Conservation (phyloP, 2,329 filamentous ascomycete genomes). For the Capronia coronata region DNA sequence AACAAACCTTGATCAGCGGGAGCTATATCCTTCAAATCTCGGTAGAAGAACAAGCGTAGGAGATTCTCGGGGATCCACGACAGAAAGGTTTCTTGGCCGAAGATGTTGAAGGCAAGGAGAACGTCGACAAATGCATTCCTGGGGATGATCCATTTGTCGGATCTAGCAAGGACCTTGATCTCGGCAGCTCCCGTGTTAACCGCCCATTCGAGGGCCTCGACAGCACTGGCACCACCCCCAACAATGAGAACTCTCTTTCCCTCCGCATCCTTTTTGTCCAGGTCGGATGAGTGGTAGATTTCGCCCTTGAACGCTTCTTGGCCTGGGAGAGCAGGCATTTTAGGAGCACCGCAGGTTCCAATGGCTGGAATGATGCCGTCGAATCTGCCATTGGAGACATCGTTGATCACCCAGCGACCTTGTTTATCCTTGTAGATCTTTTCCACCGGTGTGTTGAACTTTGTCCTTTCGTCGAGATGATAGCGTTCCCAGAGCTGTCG, state of each 20-base stretch:
- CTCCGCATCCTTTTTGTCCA: constrained; percentile 66
- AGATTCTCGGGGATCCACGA: constrained; percentile 73
- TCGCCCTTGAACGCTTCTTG: constrained; percentile 65
- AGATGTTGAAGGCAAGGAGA: constrained; percentile 68
- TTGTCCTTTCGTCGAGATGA: constrained; percentile 61
- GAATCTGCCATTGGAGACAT: constrained; percentile 62
- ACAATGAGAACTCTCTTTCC: constrained; percentile 71
- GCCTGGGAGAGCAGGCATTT: constrained; percentile 64
- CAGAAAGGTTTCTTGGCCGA: constrained; percentile 67
- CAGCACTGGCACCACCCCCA: constrained; percentile 71
- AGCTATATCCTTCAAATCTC: constrained; percentile 67
- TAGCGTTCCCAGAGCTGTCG: constrained; percentile 68
- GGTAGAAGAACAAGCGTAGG: constrained; percentile 72
- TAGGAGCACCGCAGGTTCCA: constrained; percentile 72
- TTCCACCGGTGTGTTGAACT: constrained; percentile 63
- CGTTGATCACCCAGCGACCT: constrained; percentile 72
- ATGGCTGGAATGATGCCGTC: constrained; percentile 73
- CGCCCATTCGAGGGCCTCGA: constrained; percentile 77
- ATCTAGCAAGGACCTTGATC: constrained; percentile 66
- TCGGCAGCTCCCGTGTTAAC: constrained; percentile 59
- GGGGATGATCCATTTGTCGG: constrained; percentile 83
- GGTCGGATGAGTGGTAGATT: constrained; percentile 67
- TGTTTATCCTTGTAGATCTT: constrained; percentile 62
- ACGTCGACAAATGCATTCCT: constrained; percentile 68
- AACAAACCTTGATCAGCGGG: constrained; percentile 66